Base-by-base conservation (phyloP, 352 stramenopile species). In the Phytophthora colocasiae region DNA sequence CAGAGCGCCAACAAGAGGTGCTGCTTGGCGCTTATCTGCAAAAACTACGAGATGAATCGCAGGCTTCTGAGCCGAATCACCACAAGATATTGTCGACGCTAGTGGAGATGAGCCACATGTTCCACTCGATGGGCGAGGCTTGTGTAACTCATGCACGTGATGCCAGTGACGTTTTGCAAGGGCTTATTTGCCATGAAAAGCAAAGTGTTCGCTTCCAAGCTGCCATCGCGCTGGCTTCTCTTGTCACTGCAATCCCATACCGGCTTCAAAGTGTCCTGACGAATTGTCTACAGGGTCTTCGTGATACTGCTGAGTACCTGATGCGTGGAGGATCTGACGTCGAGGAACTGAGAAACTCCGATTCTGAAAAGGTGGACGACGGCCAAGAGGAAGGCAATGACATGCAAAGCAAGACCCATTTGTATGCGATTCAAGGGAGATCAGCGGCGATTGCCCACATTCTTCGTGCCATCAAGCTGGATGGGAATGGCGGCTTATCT, bases 391-490 rank as follows among this genome's bases (percentile, higher is more conserved):
- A 80, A 45, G 62, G 52, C 32, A 75, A 39, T 10, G 75, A 86
- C 47, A 69, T 77, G 43, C 78, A 83, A 59, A 83, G 83, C 67
- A 91, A 92, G 56, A 68, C 72, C 10, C 74, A 90, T 26, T 55
- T 96, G 22, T 96, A 95, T 61, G 75, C 82, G 14, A 76, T 96
- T 48, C 88, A 96, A 70, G 88, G 88, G 24, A 76, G 75, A 60
- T 88, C 83, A 0, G 70, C 80, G 0, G 85, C 86, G 17, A 87
- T 96, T 51, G 73, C 81, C 0, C 83, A 91, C 55, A 84, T 91
- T 43, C 58, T 91, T 53, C 75, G 81, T 9, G 78, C 80, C 3
- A 71, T 85, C 10, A 80, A 77, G 45, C 58, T 87, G 26, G 63
- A 79, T 14, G 61, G 57, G 5, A 81, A 76, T 44, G 67, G 65